A percentile compares a stretch with the other conserved stretches of the same genome.
Conservation (phyloP, 176 grass and related monocot species). For the Stipa capillata region DNA sequence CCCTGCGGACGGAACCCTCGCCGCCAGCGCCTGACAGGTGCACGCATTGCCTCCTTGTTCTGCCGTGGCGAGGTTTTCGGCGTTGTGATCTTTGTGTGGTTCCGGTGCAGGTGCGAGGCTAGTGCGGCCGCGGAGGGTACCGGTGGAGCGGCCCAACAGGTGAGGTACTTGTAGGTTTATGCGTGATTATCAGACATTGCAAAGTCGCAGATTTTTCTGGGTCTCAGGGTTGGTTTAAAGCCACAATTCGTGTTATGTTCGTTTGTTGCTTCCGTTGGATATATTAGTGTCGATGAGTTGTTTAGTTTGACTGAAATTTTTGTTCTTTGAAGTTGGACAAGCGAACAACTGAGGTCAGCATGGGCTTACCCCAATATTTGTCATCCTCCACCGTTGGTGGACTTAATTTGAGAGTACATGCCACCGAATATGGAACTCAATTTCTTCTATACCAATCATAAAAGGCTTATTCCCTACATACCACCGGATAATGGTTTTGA, state of each 20-base stretch:
- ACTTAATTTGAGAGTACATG: too few relatives aligned
- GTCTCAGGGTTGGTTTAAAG: neutral
- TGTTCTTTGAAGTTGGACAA: neutral
- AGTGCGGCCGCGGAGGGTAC: neutral
- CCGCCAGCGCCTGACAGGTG: slow-evolving; percentile 2
- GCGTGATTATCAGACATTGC: neutral
- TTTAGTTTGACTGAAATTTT: neutral
- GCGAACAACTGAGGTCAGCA: neutral
- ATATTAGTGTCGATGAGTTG: neutral
- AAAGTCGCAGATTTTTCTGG: neutral
- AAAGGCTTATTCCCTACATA: too few relatives aligned
- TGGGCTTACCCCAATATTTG: neutral
- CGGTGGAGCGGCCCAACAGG: neutral
- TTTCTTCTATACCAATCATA: too few relatives aligned
- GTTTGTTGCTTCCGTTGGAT: neutral
- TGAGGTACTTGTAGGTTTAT: neutral
- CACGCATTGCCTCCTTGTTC: neutral
- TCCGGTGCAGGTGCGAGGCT: slow-evolving; percentile 16
- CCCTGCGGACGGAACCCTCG: neutral
- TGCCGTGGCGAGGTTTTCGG: neutral
- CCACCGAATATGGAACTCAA: too few relatives aligned
- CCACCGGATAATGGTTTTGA: too few relatives aligned
- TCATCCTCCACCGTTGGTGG: neutral
- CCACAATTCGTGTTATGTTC: neutral
- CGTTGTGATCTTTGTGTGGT: slow-evolving; percentile 1